Base-by-base conservation (phyloP, 2,329 filamentous ascomycete genomes). In the Aureobasidium sp. region DNA sequence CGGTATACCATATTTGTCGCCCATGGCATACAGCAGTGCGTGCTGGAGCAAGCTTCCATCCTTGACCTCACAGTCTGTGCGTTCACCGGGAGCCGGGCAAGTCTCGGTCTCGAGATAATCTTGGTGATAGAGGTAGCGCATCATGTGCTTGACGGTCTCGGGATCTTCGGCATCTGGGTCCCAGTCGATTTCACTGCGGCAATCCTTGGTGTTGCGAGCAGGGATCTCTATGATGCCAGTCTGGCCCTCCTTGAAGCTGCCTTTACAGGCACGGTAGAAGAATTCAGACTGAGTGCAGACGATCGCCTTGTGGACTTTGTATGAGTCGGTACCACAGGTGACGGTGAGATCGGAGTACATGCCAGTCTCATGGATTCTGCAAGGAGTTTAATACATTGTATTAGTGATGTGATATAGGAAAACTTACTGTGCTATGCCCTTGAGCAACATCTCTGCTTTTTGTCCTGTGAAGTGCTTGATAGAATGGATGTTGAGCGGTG, bases 121-220 rank as follows among this genome's bases (percentile, higher is more conserved):
- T 36, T 63, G 34, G 29, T 63, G 52, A 36, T 72, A 72, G 62
- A 70, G 65, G 64, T 63, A 70, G 37, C 71, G 42, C 14, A 70
- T 63, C 67, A 71, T 69, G 15, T 59, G 49, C 61, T 66, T 64
- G 20, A 72, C 53, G 3, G 62, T 61, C 17, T 68, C 65, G 5
- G 68, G 67, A 31, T 70, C 67, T 42, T 70, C 62, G n/a, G 64
- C 63, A 27, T 65, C 65, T 0, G 34, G 15, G 3, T 37, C 17
- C 9, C 64, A 55, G 14, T 44, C 52, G 7, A 67, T 4, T 3
- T 29, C 49, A 8, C 25, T n/a, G 2, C 55, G 22, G 64, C 64
- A 20, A 42, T 31, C 5, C 8, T 20, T 27, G 11, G 1, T 27
- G 20, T 20, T 27, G 34, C 49, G 48, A 12, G 34, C 27, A 22